Evolutionary conservation across 2,329 filamentous ascomycete species (phyloP).

Genomic region (Ascochyta fabae): DNA sequence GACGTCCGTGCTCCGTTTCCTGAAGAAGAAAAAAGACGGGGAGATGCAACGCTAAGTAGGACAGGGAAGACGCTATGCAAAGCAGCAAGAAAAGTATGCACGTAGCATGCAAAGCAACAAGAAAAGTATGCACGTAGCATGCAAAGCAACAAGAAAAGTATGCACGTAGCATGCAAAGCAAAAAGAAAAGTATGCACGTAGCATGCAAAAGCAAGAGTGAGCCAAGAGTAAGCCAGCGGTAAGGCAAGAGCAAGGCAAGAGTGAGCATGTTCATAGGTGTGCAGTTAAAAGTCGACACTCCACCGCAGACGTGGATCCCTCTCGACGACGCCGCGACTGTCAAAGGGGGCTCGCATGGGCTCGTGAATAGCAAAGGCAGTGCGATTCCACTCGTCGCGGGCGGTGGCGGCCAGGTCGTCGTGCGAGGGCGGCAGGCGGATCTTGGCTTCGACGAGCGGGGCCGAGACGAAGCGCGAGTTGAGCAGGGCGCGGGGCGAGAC

Average conservation of each 20-base stretch:
- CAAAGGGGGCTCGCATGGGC: slow-evolving; percentile 39
- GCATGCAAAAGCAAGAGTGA: too few relatives aligned
- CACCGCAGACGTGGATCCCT: slow-evolving; percentile 49
- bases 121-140: too few relatives aligned
- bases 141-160: background rate
- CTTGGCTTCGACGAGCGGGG: slow-evolving; percentile 47
- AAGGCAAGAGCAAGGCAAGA: too few relatives aligned
- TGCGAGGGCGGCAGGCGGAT: slow-evolving; percentile 46
- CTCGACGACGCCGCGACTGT: slow-evolving; percentile 41
- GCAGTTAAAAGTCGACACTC: slow-evolving; percentile 54
- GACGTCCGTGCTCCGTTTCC: background rate
- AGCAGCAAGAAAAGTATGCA: too few relatives aligned
- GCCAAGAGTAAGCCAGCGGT: too few relatives aligned
- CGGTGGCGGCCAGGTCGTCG: slow-evolving; percentile 30
- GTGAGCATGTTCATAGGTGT: too few relatives aligned
- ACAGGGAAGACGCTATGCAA: background rate
- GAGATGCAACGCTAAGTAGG: background rate
- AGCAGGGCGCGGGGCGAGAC: slow-evolving; percentile 45
- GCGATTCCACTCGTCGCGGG: slow-evolving; percentile 22
- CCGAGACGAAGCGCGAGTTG: slow-evolving; percentile 46
- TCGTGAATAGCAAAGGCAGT: slow-evolving; percentile 27
- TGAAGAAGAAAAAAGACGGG: too few relatives aligned
- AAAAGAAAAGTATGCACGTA: too few relatives aligned
- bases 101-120: too few relatives aligned
- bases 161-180: too few relatives aligned